phyloP scores from a whole-genome alignment of 495 filamentous ascomycete species.

The Penicillium mononematosum region DNA sequence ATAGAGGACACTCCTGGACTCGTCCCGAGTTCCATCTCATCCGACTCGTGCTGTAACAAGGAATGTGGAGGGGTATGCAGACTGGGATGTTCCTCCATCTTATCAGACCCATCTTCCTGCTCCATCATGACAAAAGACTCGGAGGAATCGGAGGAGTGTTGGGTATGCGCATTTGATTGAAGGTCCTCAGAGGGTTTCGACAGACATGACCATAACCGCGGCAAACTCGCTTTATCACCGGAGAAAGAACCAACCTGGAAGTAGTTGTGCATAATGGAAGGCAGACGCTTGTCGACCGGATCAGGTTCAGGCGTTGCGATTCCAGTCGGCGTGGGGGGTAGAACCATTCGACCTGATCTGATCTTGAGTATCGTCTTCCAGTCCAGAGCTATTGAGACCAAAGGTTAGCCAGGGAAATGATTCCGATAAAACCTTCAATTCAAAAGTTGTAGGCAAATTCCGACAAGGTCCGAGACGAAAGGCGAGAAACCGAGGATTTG shows the following conservation, averaged over 20 bases:
- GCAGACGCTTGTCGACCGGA: slow-evolving; percentile 82
- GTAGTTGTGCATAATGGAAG: slow-evolving; percentile 91
- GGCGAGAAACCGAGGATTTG: background rate
- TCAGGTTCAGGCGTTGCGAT: slow-evolving; percentile 87
- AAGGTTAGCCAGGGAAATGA: slow-evolving; percentile 25
- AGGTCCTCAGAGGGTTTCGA: slow-evolving; percentile 24
- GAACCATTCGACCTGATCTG: slow-evolving; percentile 75
- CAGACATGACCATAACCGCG: slow-evolving; percentile 44
- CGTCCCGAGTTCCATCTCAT: slow-evolving; percentile 38
- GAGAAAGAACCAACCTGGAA: slow-evolving; percentile 87
- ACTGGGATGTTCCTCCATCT: slow-evolving; percentile 31
- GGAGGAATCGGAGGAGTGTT: slow-evolving; percentile 29
- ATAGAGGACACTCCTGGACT: slow-evolving; percentile 42
- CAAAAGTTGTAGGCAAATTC: slow-evolving; percentile 14
- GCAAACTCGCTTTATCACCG: slow-evolving; percentile 53
- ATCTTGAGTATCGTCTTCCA: slow-evolving; percentile 69
- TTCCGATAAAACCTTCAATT: background rate
- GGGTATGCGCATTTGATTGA: slow-evolving; percentile 18
- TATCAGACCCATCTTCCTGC: slow-evolving; percentile 35
- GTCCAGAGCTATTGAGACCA: slow-evolving; percentile 30
- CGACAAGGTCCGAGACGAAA: slow-evolving; percentile 11
- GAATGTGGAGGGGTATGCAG: slow-evolving; percentile 48
- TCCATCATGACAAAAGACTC: slow-evolving; percentile 44
- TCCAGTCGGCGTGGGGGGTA: slow-evolving; percentile 69
- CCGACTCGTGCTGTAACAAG: slow-evolving; percentile 44